Percentiles rank a stretch among this genome's conserved stretches.
Evolutionary conservation across 192 early-diverging fungal genomes (phyloP).

Genomic region (Funneliformis geosporum): DNA sequence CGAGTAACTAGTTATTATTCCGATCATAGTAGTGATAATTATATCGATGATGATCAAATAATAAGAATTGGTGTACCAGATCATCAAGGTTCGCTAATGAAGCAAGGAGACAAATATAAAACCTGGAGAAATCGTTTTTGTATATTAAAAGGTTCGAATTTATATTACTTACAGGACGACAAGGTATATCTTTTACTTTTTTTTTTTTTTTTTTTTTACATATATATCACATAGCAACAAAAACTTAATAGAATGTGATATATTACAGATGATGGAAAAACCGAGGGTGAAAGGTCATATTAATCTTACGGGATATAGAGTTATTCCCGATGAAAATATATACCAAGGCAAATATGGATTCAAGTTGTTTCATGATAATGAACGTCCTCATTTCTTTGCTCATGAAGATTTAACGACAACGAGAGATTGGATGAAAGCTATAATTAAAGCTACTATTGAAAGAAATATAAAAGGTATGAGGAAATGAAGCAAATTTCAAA

Average conservation of each 20-base stretch:
- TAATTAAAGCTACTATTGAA: constrained; percentile 67
- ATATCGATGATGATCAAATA: constrained; percentile 36
- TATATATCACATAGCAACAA: background rate
- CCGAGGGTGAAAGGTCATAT: constrained; percentile 56
- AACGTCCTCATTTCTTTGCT: constrained; percentile 61
- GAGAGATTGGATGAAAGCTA: constrained; percentile 57
- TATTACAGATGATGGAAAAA: background rate
- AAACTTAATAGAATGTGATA: background rate
- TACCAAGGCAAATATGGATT: constrained; percentile 63
- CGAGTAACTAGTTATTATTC: constrained; percentile 34
- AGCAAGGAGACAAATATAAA: constrained; percentile 59
- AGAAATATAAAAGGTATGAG: constrained; percentile 44
- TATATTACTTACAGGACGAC: constrained; percentile 63
- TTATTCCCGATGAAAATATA: constrained; percentile 62
- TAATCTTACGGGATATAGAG: constrained; percentile 59
- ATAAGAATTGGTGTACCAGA: constrained; percentile 52
- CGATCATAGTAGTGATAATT: constrained; percentile 33
- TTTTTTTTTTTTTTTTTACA: background rate
- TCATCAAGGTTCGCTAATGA: constrained; percentile 62
- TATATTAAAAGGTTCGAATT: constrained; percentile 56
- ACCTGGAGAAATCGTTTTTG: constrained; percentile 67
- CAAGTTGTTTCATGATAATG: constrained; percentile 57
- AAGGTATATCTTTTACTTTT: constrained; percentile 33
- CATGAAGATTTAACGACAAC: constrained; percentile 55
- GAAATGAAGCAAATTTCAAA: background rate